Percentiles rank a stretch among this genome's conserved stretches.
Evolutionary conservation across 164 flowering plant species (phyloP).

Genomic region (Chloranthus sessilifolius): DNA sequence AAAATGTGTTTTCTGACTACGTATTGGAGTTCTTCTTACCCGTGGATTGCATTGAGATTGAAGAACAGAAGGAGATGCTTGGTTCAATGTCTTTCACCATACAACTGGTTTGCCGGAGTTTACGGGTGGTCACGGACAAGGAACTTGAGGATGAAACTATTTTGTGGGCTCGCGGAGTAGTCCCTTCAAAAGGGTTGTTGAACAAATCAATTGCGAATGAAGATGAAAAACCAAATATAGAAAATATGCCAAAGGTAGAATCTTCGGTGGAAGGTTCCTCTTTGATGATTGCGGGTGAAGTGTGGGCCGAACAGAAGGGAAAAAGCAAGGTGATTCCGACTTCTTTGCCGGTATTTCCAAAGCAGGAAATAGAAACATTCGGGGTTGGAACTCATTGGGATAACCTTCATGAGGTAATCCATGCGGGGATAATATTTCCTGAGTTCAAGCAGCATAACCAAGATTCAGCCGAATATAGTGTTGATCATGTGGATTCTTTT

Average conservation of each 20-base stretch:
- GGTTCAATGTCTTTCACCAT: slow-evolving; percentile 40
- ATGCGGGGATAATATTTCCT: slow-evolving; percentile 11
- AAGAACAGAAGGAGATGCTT: slow-evolving; percentile 33
- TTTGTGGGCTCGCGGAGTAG: slow-evolving; percentile 20
- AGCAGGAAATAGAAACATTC: slow-evolving; percentile 23
- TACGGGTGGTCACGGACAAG: slow-evolving; percentile 44
- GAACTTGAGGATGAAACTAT: slow-evolving; percentile 42
- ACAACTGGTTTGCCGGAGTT: slow-evolving; percentile 39
- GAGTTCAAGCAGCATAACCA: slow-evolving; percentile 25
- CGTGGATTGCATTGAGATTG: slow-evolving; percentile 20
- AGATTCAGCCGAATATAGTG: slow-evolving; percentile 24
- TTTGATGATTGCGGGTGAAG: slow-evolving; percentile 14
- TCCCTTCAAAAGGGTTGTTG: slow-evolving; percentile 20
- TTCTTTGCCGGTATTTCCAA: slow-evolving; percentile 18
- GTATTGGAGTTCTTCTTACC: slow-evolving; percentile 55
- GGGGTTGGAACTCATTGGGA: slow-evolving; percentile 35
- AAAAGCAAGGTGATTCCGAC: slow-evolving; percentile 5
- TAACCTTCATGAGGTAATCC: slow-evolving; percentile 13
- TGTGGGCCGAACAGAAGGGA: slow-evolving; percentile 24
- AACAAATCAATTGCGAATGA: neutral
- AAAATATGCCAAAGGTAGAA: slow-evolving; percentile 14
- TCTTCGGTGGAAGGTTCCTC: slow-evolving; percentile 25
- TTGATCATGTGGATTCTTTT: slow-evolving; percentile 28
- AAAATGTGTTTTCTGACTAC: slow-evolving; percentile 46
- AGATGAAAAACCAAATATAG: slow-evolving; percentile 9